These are phyloP conservation scores for Geranomyces variabilis DNA, from an alignment of 192 early-diverging fungal species.

Conservation along the genomic window DNA sequence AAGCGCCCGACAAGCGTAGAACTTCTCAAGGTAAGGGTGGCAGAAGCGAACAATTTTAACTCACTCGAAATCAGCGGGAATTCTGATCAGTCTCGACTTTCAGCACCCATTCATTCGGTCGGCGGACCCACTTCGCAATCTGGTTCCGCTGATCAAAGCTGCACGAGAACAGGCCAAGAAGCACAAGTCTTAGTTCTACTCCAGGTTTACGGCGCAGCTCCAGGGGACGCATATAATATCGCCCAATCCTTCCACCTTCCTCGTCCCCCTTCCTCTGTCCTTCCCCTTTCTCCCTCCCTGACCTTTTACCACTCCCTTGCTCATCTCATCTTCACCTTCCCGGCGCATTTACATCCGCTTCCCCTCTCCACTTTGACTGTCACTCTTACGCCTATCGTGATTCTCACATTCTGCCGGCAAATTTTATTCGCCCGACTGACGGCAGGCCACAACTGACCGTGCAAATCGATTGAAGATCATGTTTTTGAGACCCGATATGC, in stretches of 20 bases:
- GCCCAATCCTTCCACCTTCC: background rate
- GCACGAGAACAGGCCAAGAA: conserved; percentile 51
- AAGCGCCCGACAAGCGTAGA: conserved; percentile 78
- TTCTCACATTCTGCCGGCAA: too few species aligned
- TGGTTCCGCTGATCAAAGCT: conserved; percentile 80
- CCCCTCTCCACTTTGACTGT: background rate
- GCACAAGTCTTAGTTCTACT: background rate
- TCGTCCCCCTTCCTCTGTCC: background rate
- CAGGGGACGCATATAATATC: too few species aligned
- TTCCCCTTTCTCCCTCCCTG: background rate
- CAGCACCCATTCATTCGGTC: conserved; percentile 86
- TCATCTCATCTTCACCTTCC: background rate
- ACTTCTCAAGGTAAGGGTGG: conserved; percentile 69
- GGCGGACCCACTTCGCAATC: conserved; percentile 77
- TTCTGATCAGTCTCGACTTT: background rate
- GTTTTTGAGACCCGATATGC: too few species aligned
- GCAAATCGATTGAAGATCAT: too few species aligned
- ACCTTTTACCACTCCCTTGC: background rate
- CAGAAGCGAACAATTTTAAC: background rate
- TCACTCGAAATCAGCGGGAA: too few species aligned
- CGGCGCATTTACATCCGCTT: too few species aligned
- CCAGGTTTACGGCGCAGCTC: too few species aligned
- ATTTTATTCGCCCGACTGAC: too few species aligned
- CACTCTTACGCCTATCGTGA: too few species aligned
- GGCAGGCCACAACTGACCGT: too few species aligned